Evolutionary conservation across 2,329 filamentous ascomycete genomes (phyloP).

Genomic region (Colletotrichum costaricense): DNA sequence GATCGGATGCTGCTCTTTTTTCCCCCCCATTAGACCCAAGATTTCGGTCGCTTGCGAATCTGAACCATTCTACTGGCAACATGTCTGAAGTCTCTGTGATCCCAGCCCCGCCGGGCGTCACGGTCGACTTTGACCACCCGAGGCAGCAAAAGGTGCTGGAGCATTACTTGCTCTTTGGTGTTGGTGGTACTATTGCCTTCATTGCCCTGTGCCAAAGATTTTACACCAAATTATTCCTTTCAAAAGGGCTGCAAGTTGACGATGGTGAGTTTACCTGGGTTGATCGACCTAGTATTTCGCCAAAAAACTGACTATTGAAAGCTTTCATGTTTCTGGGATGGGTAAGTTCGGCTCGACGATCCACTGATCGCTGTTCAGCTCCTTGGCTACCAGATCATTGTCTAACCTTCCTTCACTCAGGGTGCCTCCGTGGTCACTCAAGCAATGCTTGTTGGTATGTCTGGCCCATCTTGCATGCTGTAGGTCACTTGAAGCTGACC

Average conservation of each 20-base stretch:
- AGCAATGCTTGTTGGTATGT: conserved; percentile 13
- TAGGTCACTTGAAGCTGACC: background rate
- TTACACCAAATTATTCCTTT: conserved; percentile 43
- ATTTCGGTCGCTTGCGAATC: background rate
- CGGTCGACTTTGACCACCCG: conserved; percentile 42
- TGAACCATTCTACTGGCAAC: background rate
- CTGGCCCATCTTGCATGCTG: background rate
- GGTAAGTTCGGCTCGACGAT: background rate
- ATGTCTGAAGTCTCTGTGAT: conserved; percentile 8
- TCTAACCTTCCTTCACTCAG: background rate
- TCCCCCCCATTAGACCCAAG: background rate
- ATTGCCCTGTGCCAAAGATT: conserved; percentile 37
- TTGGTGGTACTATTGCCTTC: conserved; percentile 34
- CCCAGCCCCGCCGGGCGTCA: conserved; percentile 36
- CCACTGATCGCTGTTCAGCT: background rate
- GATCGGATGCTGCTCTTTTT: background rate
- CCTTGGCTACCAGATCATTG: background rate
- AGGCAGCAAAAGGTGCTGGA: conserved; percentile 35
- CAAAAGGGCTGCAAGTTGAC: conserved; percentile 38
- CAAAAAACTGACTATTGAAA: background rate
- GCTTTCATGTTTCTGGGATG: conserved; percentile 2
- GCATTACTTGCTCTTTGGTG: conserved; percentile 39
- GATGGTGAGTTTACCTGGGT: conserved; percentile 35
- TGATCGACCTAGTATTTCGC: too few relatives aligned
- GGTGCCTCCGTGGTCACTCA: conserved; percentile 25